These are phyloP conservation scores for Yamadazyma pseudoaaseri DNA, from an alignment of 1,139 yeast species.

Conservation along the genomic window DNA sequence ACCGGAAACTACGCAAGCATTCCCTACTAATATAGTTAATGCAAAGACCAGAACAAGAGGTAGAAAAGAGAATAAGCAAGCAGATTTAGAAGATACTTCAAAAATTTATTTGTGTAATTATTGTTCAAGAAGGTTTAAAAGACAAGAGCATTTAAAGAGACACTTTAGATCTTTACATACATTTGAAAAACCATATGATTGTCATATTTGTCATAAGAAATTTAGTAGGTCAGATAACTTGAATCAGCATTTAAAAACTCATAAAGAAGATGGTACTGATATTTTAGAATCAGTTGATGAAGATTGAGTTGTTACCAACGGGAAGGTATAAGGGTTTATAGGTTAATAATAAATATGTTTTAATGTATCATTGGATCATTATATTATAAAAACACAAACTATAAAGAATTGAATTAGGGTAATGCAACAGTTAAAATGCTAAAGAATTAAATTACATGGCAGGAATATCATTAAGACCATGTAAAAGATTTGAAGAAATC, in stretches of 20 bases:
- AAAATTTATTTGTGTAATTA: conserved; percentile 45
- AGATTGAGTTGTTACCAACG: too few relatives aligned
- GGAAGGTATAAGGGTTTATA: too few relatives aligned
- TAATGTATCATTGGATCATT: too few relatives aligned
- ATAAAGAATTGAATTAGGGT: conserved; percentile 1
- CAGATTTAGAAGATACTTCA: conserved; percentile 41
- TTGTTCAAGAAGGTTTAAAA: conserved; percentile 64
- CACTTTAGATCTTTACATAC: conserved; percentile 76
- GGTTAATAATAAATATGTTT: too few relatives aligned
- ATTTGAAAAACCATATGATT: conserved; percentile 71
- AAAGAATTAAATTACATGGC: conserved; percentile 3
- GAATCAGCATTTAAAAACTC: conserved; percentile 65
- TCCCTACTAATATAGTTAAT: conserved; percentile 33
- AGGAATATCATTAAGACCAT: conserved; percentile 7
- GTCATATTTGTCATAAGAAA: conserved; percentile 68
- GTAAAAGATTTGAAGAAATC: conserved; percentile 7
- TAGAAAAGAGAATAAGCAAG: conserved; percentile 47
- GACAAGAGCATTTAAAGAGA: conserved; percentile 78
- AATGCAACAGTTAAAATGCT: conserved; percentile 2
- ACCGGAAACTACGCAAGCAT: conserved; percentile 41
- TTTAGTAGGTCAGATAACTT: conserved; percentile 59
- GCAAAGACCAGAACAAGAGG: conserved; percentile 42
- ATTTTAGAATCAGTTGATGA: neutral
- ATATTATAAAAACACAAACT: conserved; percentile 1
- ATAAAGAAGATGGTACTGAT: conserved; percentile 38